phyloP scores from a whole-genome alignment of 2,329 filamentous ascomycete species.

The Aspergillus bombycis region DNA sequence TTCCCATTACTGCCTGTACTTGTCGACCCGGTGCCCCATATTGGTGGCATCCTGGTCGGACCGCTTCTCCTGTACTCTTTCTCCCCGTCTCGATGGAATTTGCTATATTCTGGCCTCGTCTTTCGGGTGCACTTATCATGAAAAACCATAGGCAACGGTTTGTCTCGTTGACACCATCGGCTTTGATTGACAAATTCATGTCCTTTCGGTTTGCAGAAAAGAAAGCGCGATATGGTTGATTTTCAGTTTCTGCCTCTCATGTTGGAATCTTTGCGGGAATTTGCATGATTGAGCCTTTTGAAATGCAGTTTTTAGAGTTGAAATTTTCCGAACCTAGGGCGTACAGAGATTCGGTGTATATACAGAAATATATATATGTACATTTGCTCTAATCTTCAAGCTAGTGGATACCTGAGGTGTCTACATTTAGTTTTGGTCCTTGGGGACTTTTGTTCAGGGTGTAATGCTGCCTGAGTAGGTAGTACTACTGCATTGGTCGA shows the following conservation, averaged over 20 bases:
- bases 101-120: background rate
- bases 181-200: background rate
- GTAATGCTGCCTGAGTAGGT: background rate
- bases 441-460: no score
- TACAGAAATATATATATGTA: background rate
- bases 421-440: no score
- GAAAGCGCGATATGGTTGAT: background rate
- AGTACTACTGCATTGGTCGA: background rate
- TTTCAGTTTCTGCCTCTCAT: background rate
- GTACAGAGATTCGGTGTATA: background rate
- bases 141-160: background rate
- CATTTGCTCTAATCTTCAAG: no score
- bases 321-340: background rate
- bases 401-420: background rate
- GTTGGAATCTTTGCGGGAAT: background rate
- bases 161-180: background rate
- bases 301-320: background rate
- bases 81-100: no score
- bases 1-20: slow-evolving; percentile 15
- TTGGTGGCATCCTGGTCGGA: background rate
- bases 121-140: background rate
- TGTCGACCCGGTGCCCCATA: background rate
- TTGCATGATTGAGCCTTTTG: slow-evolving; percentile 1
- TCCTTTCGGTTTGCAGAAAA: slow-evolving; percentile 2
- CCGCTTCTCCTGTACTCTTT: slow-evolving; percentile 1